Base-by-base conservation (phyloP, 352 stramenopile genomes). In the Phytophthora hibernalis region DNA sequence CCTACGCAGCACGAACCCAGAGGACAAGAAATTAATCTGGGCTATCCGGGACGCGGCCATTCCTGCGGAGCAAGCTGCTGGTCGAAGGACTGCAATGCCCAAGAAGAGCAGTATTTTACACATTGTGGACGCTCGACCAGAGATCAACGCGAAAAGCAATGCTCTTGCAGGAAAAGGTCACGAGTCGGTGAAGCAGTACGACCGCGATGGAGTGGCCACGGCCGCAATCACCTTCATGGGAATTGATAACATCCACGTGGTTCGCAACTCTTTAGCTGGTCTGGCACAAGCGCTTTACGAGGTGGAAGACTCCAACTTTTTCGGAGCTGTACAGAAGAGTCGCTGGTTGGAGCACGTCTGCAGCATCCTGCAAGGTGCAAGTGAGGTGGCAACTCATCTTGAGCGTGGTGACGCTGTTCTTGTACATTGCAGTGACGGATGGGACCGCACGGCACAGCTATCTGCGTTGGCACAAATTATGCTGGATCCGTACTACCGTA, bases 91-190 rank as follows among this genome's bases (percentile, higher is more conserved):
- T n/a, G 63, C 64, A 0, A 26, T 78, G 30, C 83, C 87, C 2
- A 95, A 93, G 61, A 91, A 92, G 64, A 89, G 70, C 35, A 91
- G 79, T 16, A 31, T 93, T 12, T 49, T 96, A 13, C 82, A 95
- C 50, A 98, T 98, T 28, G 85, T 97, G 12, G 93, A 98, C 49
- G 88, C 87, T n/a, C 81, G 93, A 7, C 90, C 90, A 26, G 86
- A 96, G 65, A 90, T 98, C 35, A 97, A 97, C 51, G 89, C 93
- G 2, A 95, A 96, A 64, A 91, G 83, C 48, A 98, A 98, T 69
- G 82, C 85, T 42, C 74, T 97, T 26, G 83, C 88, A 13, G 93
- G 93, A 1, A 98, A 97, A 74, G 93, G 93, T 9, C 89, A 93
- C 51, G 93, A 98, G 58, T 97, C 88, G 2, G 77, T 92, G 5